Base-by-base conservation (phyloP, 768 basidiomycete species). In the Pleurotus cornucopiae region DNA sequence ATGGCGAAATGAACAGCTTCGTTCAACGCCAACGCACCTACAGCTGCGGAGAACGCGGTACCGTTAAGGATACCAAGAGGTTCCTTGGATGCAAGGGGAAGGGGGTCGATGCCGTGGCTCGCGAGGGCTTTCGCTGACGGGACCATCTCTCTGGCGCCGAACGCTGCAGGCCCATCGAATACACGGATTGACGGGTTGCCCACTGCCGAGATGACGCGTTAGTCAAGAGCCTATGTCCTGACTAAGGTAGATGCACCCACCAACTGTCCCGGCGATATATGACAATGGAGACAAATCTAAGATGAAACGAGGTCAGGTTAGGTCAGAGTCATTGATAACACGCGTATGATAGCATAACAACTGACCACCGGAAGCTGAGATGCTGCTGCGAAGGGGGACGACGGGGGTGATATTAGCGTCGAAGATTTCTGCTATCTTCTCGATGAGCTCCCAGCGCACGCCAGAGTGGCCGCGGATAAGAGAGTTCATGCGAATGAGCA, bases 391-490 rank as follows among this genome's bases (percentile, higher is more conserved):
- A 5, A 95, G 74, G 14, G 92, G 92, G 14, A 95, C 88, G 13
- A 93, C 69, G 0, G 89, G 88, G 4, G 83, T 89, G 63, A 94
- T 79, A 61, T 90, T 83, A 59, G 83, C 82, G 30, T 75, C 72
- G 40, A 95, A 80, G 43, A 93, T 77, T 16, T 81, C 77, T 58
- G 79, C 80, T 83, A 95, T 91, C 64, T 85, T 84, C 67, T 89
- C 78, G 57, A 94, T 81, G 49, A 94, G 80, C 58, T 86, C 83
- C 80, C 85, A 85, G 38, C 91, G 81, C 11, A 95, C 84, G 34
- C 89, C 93, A 18, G 90, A 92, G 71, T 94, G 93, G 0, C 91
- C 92, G 5, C 92, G 86, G 54, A 92, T 84, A 43, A 95, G 82
- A 3, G 90, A 92, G 70, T 94, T 95, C 78, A 91, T 87, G 61